Conservation (phyloP, 441 rosid genomes). For the Corymbia calophylla region DNA sequence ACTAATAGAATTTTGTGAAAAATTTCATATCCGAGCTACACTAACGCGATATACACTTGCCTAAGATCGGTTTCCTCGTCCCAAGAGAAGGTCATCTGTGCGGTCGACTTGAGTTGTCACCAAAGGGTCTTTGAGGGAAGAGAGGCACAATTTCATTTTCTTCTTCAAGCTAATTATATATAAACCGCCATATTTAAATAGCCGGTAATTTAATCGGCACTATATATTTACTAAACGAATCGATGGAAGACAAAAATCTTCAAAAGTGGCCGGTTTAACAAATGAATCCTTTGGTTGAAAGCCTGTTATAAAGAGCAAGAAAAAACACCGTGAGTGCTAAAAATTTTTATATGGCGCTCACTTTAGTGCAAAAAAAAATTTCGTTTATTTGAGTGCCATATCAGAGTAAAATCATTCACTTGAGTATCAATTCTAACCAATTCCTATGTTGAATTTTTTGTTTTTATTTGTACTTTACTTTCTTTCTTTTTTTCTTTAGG, state of each 20-base stretch:
- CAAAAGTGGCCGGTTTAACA: not conserved
- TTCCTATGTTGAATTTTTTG: no score
- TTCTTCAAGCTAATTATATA: not conserved
- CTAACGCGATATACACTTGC: not conserved
- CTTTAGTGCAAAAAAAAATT: no score
- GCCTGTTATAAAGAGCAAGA: not conserved
- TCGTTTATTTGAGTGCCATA: no score
- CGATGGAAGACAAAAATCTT: not conserved
- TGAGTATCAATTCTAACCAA: no score
- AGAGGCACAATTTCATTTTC: not conserved
- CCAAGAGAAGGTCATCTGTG: not conserved
- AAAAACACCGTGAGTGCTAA: no score
- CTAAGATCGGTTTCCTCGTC: not conserved
- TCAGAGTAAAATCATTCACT: no score
- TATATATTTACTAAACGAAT: not conserved
- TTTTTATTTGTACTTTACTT: no score
- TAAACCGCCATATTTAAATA: not conserved
- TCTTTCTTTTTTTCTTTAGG: no score
- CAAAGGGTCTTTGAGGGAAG: not conserved
- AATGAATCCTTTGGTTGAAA: not conserved
- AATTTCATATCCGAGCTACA: not conserved
- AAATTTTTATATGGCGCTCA: no score
- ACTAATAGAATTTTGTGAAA: not conserved
- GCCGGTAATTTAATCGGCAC: not conserved
- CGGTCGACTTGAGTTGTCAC: not conserved